A percentile compares a stretch with the other conserved stretches of the same genome.
phyloP scores from a whole-genome alignment of 306 rosid genomes.

The Alnus glutinosa region DNA sequence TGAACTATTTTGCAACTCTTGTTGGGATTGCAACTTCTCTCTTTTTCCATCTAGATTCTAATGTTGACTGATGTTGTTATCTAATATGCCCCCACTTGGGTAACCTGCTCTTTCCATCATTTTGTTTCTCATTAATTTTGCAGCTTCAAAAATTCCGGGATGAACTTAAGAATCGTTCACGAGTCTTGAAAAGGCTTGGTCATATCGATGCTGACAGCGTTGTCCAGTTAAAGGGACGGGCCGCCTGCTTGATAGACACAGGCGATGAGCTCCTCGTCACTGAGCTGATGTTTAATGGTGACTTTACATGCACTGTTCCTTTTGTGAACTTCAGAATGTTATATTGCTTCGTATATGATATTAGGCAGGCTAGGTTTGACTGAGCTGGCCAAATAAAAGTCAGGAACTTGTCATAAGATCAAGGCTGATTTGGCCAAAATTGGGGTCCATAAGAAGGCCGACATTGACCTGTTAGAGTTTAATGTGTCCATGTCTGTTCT shows the following conservation, averaged over 20 bases:
- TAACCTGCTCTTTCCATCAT: slow-evolving; percentile 6
- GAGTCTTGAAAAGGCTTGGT: slow-evolving; percentile 95
- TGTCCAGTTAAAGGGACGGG: slow-evolving; percentile 96
- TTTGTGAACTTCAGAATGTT: slow-evolving; percentile 3
- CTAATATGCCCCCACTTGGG: background rate
- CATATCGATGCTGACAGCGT: slow-evolving; percentile 91
- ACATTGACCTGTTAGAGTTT: background rate
- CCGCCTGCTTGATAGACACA: slow-evolving; percentile 98
- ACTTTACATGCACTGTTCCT: slow-evolving; percentile 18
- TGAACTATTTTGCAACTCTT: slow-evolving; percentile 6
- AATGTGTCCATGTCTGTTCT: background rate
- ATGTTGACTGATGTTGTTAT: background rate
- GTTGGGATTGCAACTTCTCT: background rate
- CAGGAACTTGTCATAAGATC: background rate
- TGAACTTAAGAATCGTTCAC: slow-evolving; percentile 87
- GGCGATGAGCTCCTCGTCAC: slow-evolving; percentile 98
- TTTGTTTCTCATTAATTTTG: slow-evolving; percentile 12
- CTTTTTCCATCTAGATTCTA: background rate
- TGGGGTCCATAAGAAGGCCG: background rate
- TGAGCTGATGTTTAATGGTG: slow-evolving; percentile 97
- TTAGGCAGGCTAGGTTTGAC: background rate
- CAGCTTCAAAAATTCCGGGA: slow-evolving; percentile 95
- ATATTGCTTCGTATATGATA: slow-evolving; percentile 2
- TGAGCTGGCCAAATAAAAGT: slow-evolving; percentile 8
- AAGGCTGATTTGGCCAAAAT: background rate